These are phyloP conservation scores for Hypoxylon fragiforme DNA, from an alignment of 495 filamentous ascomycete genomes.

Conservation along the genomic window DNA sequence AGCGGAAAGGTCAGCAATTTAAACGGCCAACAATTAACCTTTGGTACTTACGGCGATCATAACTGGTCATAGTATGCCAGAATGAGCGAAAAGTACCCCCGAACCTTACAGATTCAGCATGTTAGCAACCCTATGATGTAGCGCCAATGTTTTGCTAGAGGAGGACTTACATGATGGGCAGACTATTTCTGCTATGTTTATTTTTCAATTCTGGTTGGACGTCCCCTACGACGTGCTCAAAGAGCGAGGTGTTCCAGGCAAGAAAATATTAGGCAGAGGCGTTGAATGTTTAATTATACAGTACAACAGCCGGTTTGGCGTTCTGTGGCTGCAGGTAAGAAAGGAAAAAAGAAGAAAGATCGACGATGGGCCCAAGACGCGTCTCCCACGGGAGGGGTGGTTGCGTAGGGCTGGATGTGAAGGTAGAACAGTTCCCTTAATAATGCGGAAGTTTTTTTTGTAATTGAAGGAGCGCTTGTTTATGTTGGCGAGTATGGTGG, in stretches of 20 bases:
- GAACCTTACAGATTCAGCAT: conserved; percentile 35
- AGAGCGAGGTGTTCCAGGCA: conserved; percentile 3
- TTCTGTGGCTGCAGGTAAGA: neutral
- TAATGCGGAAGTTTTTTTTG: conserved; percentile 5
- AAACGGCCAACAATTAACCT: neutral
- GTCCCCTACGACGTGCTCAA: neutral
- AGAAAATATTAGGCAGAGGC: neutral
- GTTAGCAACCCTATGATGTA: conserved; percentile 3
- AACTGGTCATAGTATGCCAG: conserved; percentile 93
- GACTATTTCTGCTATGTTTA: neutral
- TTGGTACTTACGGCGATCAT: conserved; percentile 58
- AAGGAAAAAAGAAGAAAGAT: conserved; percentile 8
- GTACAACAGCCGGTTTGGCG: conserved; percentile 3
- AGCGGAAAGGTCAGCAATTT: conserved; percentile 46
- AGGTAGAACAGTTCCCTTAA: conserved; percentile 8
- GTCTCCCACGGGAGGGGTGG: conserved; percentile 10
- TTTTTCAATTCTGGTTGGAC: neutral
- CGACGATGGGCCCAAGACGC: conserved; percentile 18
- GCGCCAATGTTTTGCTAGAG: neutral
- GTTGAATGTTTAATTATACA: conserved; percentile 12
- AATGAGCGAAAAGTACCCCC: conserved; percentile 72
- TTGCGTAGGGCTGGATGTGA: conserved; percentile 12
- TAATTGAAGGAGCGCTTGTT: conserved; percentile 15
- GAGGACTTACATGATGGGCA: conserved; percentile 36
- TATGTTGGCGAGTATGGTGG: conserved; percentile 2